Conservation (phyloP, 2,329 filamentous ascomycete species). For the Diaporthe citriasiana region DNA sequence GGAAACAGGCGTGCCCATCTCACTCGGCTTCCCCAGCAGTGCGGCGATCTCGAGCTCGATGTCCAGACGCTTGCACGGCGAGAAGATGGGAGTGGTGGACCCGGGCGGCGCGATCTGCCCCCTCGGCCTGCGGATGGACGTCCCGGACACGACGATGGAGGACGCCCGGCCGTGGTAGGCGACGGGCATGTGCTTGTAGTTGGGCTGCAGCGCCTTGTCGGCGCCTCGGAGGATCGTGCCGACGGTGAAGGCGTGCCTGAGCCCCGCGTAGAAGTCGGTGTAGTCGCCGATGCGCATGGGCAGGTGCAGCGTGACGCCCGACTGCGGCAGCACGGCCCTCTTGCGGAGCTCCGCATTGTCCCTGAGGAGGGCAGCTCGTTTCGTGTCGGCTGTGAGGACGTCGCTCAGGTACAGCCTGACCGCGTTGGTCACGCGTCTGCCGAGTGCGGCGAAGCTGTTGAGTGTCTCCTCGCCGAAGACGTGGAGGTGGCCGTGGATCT, state of each 20-base stretch:
- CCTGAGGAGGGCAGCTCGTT: slow-evolving; percentile 51
- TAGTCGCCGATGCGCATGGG: slow-evolving; percentile 87
- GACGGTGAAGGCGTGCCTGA: slow-evolving; percentile 80
- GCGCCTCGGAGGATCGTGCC: slow-evolving; percentile 81
- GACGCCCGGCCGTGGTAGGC: slow-evolving; percentile 86
- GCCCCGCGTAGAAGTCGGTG: slow-evolving; percentile 86
- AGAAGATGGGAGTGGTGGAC: slow-evolving; percentile 67
- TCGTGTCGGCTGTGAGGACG: slow-evolving; percentile 69
- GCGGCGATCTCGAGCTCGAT: slow-evolving; percentile 85
- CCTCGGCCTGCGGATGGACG: slow-evolving; percentile 77
- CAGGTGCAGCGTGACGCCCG: slow-evolving; percentile 75
- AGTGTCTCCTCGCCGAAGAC: slow-evolving; percentile 65
- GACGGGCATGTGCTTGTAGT: slow-evolving; percentile 85
- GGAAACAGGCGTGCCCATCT: slow-evolving; percentile 74
- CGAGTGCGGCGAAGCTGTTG: slow-evolving; percentile 80
- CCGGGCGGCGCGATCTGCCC: slow-evolving; percentile 75
- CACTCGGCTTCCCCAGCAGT: slow-evolving; percentile 78
- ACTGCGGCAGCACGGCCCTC: slow-evolving; percentile 49
- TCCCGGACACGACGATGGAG: slow-evolving; percentile 81
- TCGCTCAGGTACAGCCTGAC: slow-evolving; percentile 78
- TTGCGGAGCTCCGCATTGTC: slow-evolving; percentile 54
- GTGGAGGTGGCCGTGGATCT: slow-evolving; percentile 40
- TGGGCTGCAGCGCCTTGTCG: slow-evolving; percentile 83
- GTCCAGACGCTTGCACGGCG: slow-evolving; percentile 75
- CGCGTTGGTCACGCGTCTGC: slow-evolving; percentile 76